phyloP scores from a whole-genome alignment of 768 basidiomycete species.

The Suillus decipiens region DNA sequence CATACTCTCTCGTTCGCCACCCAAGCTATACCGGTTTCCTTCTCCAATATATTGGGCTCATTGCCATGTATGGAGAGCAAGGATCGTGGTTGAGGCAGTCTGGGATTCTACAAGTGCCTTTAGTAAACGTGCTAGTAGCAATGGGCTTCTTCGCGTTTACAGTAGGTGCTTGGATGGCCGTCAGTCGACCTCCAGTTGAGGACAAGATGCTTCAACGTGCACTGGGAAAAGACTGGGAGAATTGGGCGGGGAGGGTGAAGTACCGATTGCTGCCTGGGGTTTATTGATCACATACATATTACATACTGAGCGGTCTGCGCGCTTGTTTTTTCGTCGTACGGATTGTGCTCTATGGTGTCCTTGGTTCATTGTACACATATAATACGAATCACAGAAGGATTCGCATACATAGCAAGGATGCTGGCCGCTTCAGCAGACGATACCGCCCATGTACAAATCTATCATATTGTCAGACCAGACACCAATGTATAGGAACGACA shows the following conservation, averaged over 20 bases:
- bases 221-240: conserved; percentile 16
- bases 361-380: neutral
- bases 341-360: neutral
- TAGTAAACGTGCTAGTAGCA: neutral
- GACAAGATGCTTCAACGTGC: conserved; percentile 12
- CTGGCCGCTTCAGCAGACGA: neutral
- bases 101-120: conserved; percentile 1
- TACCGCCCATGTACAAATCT: neutral
- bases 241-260: conserved; percentile 2
- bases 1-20: conserved; percentile 27
- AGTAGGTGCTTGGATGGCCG: neutral
- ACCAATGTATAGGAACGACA: neutral
- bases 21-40: conserved; percentile 18
- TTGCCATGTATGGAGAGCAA: neutral
- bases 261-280: neutral
- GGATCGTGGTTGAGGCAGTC: neutral
- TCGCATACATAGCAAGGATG: neutral
- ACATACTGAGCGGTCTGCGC: neutral
- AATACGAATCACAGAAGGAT: neutral
- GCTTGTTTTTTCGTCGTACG: neutral
- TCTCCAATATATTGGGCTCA: neutral
- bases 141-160: neutral
- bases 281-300: neutral
- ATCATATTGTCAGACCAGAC: neutral
- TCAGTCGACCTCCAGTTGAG: conserved; percentile 18